Evolutionary conservation across 2,329 filamentous ascomycete species (phyloP).

Genomic region (Exophiala viscosa): DNA sequence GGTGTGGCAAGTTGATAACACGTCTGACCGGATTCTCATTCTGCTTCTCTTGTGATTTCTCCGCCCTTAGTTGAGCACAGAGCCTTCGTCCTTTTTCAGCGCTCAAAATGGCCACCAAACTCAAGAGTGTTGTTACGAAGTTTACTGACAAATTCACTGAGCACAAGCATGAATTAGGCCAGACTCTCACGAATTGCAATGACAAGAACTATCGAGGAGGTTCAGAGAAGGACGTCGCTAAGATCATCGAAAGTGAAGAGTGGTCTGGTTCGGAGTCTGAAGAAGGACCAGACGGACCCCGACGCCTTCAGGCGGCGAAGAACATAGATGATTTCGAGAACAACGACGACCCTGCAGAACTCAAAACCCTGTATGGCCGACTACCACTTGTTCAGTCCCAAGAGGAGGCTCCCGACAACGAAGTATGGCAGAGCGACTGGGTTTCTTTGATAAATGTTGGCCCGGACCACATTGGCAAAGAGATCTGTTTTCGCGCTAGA

Average conservation of each 20-base stretch:
- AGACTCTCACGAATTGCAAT: background rate
- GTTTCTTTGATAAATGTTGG: slow-evolving; percentile 12
- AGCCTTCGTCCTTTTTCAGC: background rate
- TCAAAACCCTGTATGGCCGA: slow-evolving; percentile 18
- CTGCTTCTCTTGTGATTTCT: too few species aligned
- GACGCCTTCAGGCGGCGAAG: slow-evolving; percentile 5
- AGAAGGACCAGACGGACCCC: slow-evolving; percentile 3
- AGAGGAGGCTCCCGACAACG: slow-evolving; percentile 5
- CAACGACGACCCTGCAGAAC: slow-evolving; percentile 21
- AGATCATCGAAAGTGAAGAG: slow-evolving; percentile 8
- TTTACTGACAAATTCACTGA: slow-evolving; percentile 9
- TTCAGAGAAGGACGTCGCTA: slow-evolving; percentile 11
- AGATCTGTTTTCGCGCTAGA: slow-evolving; percentile 59
- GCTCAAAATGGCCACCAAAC: slow-evolving; percentile 3
- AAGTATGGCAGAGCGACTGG: slow-evolving; percentile 6
- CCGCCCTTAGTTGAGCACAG: too few species aligned
- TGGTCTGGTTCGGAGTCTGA: slow-evolving; percentile 4
- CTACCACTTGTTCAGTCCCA: slow-evolving; percentile 23
- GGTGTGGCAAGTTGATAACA: too few species aligned
- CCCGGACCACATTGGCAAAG: slow-evolving; percentile 44
- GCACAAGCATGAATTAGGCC: slow-evolving; percentile 12
- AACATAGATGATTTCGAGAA: slow-evolving; percentile 18
- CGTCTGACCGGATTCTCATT: too few species aligned
- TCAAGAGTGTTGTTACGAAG: slow-evolving; percentile 1
- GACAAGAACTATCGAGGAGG: slow-evolving; percentile 8